phyloP scores from a whole-genome alignment of 306 rosid genomes.

The Vicia faba region DNA sequence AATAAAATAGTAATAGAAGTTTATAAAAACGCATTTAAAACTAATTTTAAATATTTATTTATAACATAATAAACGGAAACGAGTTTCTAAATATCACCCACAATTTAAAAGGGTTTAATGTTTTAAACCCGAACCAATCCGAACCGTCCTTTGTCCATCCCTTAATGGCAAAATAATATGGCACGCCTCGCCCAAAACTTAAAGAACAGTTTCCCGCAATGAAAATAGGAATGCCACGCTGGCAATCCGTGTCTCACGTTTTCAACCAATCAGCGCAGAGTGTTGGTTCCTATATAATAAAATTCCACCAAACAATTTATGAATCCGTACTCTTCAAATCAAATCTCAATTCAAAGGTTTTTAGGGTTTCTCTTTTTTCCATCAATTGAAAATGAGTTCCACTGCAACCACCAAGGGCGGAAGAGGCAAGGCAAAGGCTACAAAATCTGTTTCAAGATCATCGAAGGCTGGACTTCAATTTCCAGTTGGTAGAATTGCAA shows the following conservation, averaged over 20 bases:
- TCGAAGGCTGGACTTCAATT: conserved; percentile 87
- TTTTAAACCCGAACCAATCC: no score
- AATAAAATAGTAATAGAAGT: no score
- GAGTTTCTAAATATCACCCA: no score
- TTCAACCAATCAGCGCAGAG: conserved; percentile 28
- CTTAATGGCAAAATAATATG: no score
- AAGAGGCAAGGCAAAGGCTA: conserved; percentile 88
- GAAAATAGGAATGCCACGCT: conserved; percentile 34
- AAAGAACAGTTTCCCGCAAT: conserved; percentile 37
- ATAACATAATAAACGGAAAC: no score
- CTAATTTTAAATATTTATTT: no score
- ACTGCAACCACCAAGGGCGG: conserved; percentile 74
- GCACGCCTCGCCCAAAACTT: no score
- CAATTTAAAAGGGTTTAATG: no score
- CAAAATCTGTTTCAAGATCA: conserved; percentile 83
- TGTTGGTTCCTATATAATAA: conserved; percentile 40
- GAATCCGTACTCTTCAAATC: no score
- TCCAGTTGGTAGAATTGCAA: conserved; percentile 85
- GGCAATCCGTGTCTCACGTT: conserved; percentile 42
- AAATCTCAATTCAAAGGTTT: not conserved
- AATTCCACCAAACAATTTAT: not conserved
- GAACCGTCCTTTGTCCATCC: no score
- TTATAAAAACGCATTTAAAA: no score
- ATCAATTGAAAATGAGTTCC: conserved; percentile 61
- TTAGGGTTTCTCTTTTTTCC: conserved; percentile 37